These are phyloP conservation scores for Fraxinus nigra DNA, from an alignment of 305 asterid species.

Conservation along the genomic window DNA sequence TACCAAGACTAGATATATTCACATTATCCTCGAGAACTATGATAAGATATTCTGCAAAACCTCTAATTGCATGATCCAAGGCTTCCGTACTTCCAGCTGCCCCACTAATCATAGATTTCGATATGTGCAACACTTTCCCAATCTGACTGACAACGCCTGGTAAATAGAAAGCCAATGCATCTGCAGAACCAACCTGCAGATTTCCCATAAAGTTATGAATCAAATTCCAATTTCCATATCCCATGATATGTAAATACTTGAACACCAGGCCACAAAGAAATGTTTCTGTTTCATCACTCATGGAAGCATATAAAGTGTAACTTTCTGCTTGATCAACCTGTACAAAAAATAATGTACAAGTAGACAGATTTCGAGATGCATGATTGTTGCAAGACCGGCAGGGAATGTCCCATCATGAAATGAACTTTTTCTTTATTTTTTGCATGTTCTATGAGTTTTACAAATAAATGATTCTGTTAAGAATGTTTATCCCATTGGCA, in stretches of 20 bases:
- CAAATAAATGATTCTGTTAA: slow-evolving; percentile 1
- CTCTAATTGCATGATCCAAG: slow-evolving; percentile 70
- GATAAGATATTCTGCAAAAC: slow-evolving; percentile 71
- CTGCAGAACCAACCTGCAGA: slow-evolving; percentile 88
- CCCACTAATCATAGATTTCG: slow-evolving; percentile 86
- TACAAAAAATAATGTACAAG: slow-evolving; percentile 13
- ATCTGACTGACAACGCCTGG: slow-evolving; percentile 93
- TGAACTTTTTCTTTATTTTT: not conserved
- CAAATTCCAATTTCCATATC: not conserved
- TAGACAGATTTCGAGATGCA: not conserved
- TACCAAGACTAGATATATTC: slow-evolving; percentile 35
- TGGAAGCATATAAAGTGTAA: not conserved
- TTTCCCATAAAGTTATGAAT: slow-evolving; percentile 25
- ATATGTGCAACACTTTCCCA: slow-evolving; percentile 77
- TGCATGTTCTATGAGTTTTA: not conserved
- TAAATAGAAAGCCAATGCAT: slow-evolving; percentile 89
- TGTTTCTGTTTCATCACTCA: not conserved
- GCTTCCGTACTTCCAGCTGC: slow-evolving; percentile 87
- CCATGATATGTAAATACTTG: not conserved
- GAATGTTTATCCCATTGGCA: slow-evolving; percentile 13
- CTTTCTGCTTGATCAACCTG: slow-evolving; percentile 9
- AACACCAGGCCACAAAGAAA: not conserved
- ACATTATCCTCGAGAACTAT: slow-evolving; percentile 64
- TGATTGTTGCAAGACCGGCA: slow-evolving; percentile 2
- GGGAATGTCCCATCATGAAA: not conserved